These are phyloP conservation scores for Ceratocystis papillata DNA, from an alignment of 2,329 filamentous ascomycete species.

Conservation along the genomic window DNA sequence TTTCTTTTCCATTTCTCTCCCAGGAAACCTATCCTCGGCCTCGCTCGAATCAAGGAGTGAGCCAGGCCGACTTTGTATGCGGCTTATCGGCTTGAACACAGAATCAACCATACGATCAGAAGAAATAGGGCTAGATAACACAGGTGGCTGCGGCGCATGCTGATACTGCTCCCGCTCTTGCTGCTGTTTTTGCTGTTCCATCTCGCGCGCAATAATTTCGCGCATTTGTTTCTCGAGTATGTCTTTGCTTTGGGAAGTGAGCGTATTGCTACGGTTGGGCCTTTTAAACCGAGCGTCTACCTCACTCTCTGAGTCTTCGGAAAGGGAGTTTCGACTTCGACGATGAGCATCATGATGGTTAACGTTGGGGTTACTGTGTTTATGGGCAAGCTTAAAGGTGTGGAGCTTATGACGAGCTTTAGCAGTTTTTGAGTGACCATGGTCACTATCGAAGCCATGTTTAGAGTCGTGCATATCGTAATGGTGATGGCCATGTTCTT, in stretches of 20 bases:
- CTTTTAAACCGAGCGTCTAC: slow-evolving; percentile 35
- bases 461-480: slow-evolving; percentile 27
- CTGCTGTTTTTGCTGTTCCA: slow-evolving; percentile 30
- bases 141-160: not conserved
- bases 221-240: slow-evolving; percentile 52
- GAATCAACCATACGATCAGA: slow-evolving; percentile 1
- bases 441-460: slow-evolving; percentile 21
- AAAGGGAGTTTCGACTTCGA: slow-evolving; percentile 42
- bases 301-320: slow-evolving; percentile 51
- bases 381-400: slow-evolving; percentile 32
- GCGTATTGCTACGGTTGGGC: slow-evolving; percentile 37
- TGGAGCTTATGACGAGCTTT: slow-evolving; percentile 23
- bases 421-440: slow-evolving; percentile 19
- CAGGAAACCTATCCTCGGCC: slow-evolving; percentile 29
- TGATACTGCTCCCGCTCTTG: slow-evolving; percentile 13
- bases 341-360: slow-evolving; percentile 44
- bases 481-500: slow-evolving; percentile 28
- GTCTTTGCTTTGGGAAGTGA: slow-evolving; percentile 40
- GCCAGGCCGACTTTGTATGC: slow-evolving; percentile 31
- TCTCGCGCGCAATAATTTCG: slow-evolving; percentile 48
- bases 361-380: slow-evolving; percentile 41
- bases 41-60: slow-evolving; percentile 36
- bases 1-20: slow-evolving; percentile 26
- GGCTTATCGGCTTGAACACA: slow-evolving; percentile 30
- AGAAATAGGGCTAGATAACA: not conserved